These are phyloP conservation scores for Saccharomycopsis fodiens DNA, from an alignment of 805 yeast species.

Conservation along the genomic window DNA sequence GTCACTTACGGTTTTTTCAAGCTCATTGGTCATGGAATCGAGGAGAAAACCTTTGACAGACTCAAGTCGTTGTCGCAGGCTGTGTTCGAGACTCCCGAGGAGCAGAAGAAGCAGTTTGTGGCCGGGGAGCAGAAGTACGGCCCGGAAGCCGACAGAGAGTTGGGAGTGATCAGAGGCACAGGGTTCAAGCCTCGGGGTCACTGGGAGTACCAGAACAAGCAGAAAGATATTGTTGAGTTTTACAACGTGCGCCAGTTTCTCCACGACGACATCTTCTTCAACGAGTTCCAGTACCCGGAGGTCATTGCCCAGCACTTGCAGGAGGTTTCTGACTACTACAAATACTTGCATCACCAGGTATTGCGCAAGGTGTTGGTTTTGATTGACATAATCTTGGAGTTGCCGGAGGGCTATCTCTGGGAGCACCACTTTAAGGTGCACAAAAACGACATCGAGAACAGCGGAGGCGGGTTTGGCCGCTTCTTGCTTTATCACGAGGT, in stretches of 20 bases:
- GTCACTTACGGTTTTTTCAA: slow-evolving; percentile 39
- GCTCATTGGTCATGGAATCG: slow-evolving; percentile 35
- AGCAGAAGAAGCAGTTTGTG: slow-evolving; percentile 30
- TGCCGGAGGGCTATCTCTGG: slow-evolving; percentile 40
- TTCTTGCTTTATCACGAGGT: slow-evolving; percentile 33
- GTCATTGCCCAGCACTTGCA: slow-evolving; percentile 31
- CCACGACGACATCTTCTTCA: slow-evolving; percentile 28
- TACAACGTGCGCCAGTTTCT: slow-evolving; percentile 36
- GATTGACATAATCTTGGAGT: slow-evolving; percentile 38
- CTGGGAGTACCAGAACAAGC: slow-evolving; percentile 39
- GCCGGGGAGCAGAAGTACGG: slow-evolving; percentile 34
- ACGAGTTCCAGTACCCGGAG: slow-evolving; percentile 32
- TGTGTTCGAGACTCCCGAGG: slow-evolving; percentile 34
- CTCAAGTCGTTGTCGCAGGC: slow-evolving; percentile 36
- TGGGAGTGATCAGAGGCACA: slow-evolving; percentile 40
- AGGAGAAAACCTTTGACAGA: slow-evolving; percentile 28
- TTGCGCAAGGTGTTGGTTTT: slow-evolving; percentile 31
- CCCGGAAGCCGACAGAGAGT: slow-evolving; percentile 23
- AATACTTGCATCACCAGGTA: slow-evolving; percentile 32
- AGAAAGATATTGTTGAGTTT: slow-evolving; percentile 37
- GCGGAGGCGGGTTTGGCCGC: slow-evolving; percentile 36
- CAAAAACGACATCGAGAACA: slow-evolving; percentile 27
- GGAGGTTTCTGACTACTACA: slow-evolving; percentile 34
- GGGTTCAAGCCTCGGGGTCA: slow-evolving; percentile 43
- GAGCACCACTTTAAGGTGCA: slow-evolving; percentile 30